phyloP scores from a whole-genome alignment of 768 basidiomycete genomes.

The Amanita muscaria region DNA sequence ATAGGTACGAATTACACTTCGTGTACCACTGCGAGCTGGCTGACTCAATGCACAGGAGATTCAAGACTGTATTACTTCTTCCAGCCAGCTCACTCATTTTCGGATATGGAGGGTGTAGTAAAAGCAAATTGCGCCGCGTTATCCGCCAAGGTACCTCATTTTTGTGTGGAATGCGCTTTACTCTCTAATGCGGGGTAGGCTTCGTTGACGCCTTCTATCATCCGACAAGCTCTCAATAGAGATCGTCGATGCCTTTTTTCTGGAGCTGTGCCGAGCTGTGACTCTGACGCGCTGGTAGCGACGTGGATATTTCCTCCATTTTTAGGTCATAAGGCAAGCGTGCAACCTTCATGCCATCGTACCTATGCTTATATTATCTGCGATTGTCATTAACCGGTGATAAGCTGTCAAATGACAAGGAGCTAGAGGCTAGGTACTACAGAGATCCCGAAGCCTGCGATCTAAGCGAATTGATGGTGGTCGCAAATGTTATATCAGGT shows the following conservation, averaged over 20 bases:
- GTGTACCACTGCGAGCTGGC: not conserved
- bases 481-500: constrained; percentile 13
- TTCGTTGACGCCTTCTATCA: constrained; percentile 8
- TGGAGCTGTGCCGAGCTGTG: not conserved
- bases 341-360: not conserved
- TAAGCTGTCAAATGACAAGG: constrained; percentile 8
- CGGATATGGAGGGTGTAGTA: constrained; percentile 4
- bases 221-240: constrained; percentile 13
- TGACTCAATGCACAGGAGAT: constrained; percentile 4
- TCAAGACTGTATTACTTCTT: constrained; percentile 7
- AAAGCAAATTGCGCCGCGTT: constrained; percentile 6
- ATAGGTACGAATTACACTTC: constrained; percentile 6
- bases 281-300: constrained; percentile 9
- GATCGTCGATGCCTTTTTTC: constrained; percentile 12
- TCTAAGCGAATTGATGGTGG: constrained; percentile 7
- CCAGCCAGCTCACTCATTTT: constrained; percentile 5
- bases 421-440: constrained; percentile 2
- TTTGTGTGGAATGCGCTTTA: not conserved
- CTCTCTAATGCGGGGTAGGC: constrained; percentile 3
- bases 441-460: not conserved
- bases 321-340: constrained; percentile 11
- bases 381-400: not conserved
- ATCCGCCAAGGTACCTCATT: constrained; percentile 7
- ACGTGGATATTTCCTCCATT: constrained; percentile 13
- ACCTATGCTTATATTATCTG: not conserved